Evolutionary conservation across 2,329 filamentous ascomycete species (phyloP).

Genomic region (Epichloe gansuensis): DNA sequence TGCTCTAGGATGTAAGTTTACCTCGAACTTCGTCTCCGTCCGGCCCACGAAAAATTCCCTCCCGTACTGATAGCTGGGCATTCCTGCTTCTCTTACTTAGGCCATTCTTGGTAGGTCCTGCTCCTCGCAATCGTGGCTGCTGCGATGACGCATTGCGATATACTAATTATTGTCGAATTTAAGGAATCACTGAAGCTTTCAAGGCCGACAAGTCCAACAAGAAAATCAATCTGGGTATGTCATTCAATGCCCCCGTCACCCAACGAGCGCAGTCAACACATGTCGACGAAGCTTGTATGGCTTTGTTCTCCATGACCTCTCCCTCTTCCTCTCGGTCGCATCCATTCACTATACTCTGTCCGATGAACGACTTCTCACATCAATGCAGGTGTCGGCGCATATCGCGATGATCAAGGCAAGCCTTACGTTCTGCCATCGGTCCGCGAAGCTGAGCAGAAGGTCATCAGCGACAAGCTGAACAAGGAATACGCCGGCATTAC

Average conservation of each 20-base stretch:
- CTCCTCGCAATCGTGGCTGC: background rate
- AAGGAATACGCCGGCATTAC: slow-evolving; percentile 99
- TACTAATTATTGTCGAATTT: slow-evolving; percentile 8
- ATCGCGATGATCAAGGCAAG: slow-evolving; percentile 96
- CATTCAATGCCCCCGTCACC: background rate
- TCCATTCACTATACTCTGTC: slow-evolving; percentile 4
- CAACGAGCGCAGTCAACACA: background rate
- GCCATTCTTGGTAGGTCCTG: slow-evolving; percentile 59
- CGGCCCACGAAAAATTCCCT: background rate
- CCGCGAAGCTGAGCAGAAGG: slow-evolving; percentile 74
- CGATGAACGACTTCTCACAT: slow-evolving; percentile 8
- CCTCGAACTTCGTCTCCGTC: background rate
- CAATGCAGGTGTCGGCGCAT: slow-evolving; percentile 76
- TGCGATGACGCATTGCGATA: slow-evolving; percentile 8
- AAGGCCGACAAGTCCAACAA: slow-evolving; percentile 87
- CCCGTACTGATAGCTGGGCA: background rate
- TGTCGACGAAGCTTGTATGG: background rate
- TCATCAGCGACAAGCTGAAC: slow-evolving; percentile 67
- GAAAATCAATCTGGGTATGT: slow-evolving; percentile 92
- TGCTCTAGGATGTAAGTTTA: slow-evolving; percentile 10
- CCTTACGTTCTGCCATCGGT: slow-evolving; percentile 96
- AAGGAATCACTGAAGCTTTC: slow-evolving; percentile 94
- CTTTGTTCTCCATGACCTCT: background rate
- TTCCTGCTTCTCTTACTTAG: slow-evolving; percentile 24
- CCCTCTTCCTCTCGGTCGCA: background rate